Base-by-base conservation (phyloP, 495 filamentous ascomycete species). In the Penicillium arizonense region DNA sequence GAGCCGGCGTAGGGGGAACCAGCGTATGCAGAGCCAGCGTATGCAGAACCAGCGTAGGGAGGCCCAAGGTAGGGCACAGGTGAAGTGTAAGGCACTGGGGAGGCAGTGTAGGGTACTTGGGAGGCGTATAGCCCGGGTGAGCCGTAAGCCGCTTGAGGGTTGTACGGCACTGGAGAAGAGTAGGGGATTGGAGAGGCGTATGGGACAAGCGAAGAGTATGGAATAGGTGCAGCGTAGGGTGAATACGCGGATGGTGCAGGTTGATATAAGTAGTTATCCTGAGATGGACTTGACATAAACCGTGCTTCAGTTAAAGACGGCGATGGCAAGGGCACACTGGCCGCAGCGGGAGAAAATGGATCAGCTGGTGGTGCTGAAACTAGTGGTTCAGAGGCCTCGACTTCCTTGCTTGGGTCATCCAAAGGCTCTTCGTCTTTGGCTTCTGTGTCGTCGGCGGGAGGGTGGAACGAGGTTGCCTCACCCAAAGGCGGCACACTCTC, bases 291-390 rank as follows among this genome's bases (percentile, higher is more conserved):
- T 44, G 61, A 55, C 55, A 65, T 57, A 61, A 52, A 62, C 53
- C 57, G 62, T 40, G 57, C 56, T 26, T 69, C 65, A 8, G 62
- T 70, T 26, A 64, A 38, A 18, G 63, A 66, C 35, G 59, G 65
- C 9, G 69, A 70, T 35, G 69, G 72, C 16, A 68, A 53, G 12
- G 65, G 65, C 38, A 67, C 56, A 44, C 63, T 57, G 35, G 63
- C 58, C 21, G 64, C 55, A 3, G 56, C 55, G 10, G 60, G 64
- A n/a, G 64, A 58, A 45, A 62, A 71, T 42, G 61, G 50, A 43
- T 40, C 42, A 55, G 46, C 44, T 14, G 60, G 55, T 44, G 52
- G 8, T 42, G 47, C 39, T 45, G 53, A 12, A n/a, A 55, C 47
- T 14, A 46, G 34, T 36, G 50, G 37, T 23, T 52, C 13, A 23